Percentiles rank a stretch among this genome's conserved stretches.
These are phyloP conservation scores for Pycnococcus provasolii DNA, from an alignment of 139 green algal genomes.

Conservation along the genomic window DNA sequence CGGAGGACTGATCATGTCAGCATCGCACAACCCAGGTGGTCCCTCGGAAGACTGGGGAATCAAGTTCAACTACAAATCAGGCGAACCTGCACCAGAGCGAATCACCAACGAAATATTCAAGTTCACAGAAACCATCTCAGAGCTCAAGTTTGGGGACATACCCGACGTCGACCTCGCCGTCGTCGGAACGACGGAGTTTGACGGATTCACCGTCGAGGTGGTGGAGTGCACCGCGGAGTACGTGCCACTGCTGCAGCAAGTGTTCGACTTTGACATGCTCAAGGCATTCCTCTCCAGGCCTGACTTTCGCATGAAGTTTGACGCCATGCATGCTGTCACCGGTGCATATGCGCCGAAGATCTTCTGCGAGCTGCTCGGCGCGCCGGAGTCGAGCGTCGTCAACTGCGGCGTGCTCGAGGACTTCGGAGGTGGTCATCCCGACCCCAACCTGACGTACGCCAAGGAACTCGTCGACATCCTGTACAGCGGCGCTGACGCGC, in stretches of 20 bases:
- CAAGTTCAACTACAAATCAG: constrained; percentile 97
- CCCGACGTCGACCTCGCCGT: constrained; percentile 84
- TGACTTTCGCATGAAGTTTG: constrained; percentile 88
- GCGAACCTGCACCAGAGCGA: constrained; percentile 90
- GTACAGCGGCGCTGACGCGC: constrained; percentile 49
- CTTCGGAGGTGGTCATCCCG: constrained; percentile 92
- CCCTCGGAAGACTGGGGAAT: constrained; percentile 97
- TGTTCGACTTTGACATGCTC: constrained; percentile 93
- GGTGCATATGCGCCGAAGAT: constrained; percentile 89
- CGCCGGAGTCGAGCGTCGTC: constrained; percentile 15
- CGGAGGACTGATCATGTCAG: constrained; percentile 95
- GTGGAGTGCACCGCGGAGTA: constrained; percentile 87
- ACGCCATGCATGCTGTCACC: constrained; percentile 92
- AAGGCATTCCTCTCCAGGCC: constrained; percentile 64
- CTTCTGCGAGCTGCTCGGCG: constrained; percentile 60
- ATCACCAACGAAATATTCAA: constrained; percentile 97
- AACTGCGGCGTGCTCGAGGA: constrained; percentile 47
- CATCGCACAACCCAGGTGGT: constrained; percentile 92
- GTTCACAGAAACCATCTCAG: constrained; percentile 57
- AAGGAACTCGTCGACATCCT: constrained; percentile 90
- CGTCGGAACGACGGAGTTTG: constrained; percentile 55
- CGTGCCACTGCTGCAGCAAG: constrained; percentile 50
- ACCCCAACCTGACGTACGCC: constrained; percentile 98
- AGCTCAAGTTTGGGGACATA: constrained; percentile 78
- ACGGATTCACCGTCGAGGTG: constrained; percentile 88